Base-by-base conservation (phyloP, 345 rosid genomes). In the Eucalyptus cloeziana region DNA sequence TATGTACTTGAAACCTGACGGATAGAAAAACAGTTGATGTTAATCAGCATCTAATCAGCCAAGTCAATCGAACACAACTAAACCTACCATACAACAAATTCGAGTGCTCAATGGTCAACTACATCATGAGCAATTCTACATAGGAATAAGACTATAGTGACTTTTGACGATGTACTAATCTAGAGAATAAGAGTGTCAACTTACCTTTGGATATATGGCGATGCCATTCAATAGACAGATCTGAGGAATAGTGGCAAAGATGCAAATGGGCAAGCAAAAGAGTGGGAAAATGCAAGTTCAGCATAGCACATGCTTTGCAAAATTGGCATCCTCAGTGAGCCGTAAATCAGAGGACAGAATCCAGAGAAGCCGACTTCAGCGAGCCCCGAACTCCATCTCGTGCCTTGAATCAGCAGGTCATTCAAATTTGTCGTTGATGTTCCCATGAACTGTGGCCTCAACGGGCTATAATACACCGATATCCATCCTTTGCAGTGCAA, bases 381-480 rank as follows among this genome's bases (percentile, higher is more conserved):
- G 21, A 91, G 40, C 43, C 95, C 95, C 3, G 90, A 51, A 49
- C n/a, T 16, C 96, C 96, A 94, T 93, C 95, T 92, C 4, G 88
- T 91, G 56, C 79, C 60, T 54, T 94, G 95, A 89, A 86, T 47
- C 47, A 91, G 37, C 17, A 51, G 1, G 51, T 93, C 95, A 47
- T 85, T 90, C 13, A 94, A 89, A 69, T 45, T 91, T 37, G 92
- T 86, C 10, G 91, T 51, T 3, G 87, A 16, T 27, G 51, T 90
- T 17, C 95, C 96, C 69, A 93, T 58, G 79, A 93, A 92, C 67
- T 90, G 92, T 33, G 94, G 92, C 88, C 92, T 91, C n/a, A 87
- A 1, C 0, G 94, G 95, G 40, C 40, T 37, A 37, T 37, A 4
- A 37, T 37, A 37, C 40, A 37, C 92, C 2, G 95, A 93, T 49